Evolutionary conservation across 306 rosid species (phyloP), one percentile per base, ranked within the genome.

Genomic region (Cucurbita ficifolia): DNA sequence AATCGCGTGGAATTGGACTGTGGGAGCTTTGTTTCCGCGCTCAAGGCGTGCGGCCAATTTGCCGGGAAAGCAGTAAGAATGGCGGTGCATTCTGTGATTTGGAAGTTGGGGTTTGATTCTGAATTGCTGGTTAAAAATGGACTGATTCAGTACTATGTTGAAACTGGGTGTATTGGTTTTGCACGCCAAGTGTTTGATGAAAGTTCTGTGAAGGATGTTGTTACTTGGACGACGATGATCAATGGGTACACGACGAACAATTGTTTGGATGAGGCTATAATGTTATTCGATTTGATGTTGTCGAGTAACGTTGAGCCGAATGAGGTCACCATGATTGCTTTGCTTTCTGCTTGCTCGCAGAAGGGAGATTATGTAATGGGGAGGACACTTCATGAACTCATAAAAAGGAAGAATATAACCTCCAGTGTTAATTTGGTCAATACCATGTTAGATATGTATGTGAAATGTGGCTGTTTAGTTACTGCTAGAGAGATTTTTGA

Each of bases 151-250:
- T 88, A 76, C 39, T 84, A 86, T 6, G 77, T 83, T 0, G 81
- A 78, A 5, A 73, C 73, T 12, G 88, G 88, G 36, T 79, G 56
- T 57, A 58, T 89, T 78, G 29, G 62, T 2, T 12, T 49, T 75
- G 96, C 97, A 16, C 91, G 88, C 38, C 9, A 77, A 45, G 53
- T 87, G 88, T 85, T 91, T n/a, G 97, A 87, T 36, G 87, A 82
- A 85, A 84, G 83, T 81, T 40, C 67, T 77, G 35, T 65, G 18
- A 87, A 59, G 81, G 97, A 89, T 81, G 97, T 88, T 50, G 80
- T 89, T 79, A 82, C 97, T 76, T 91, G 97, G 97, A 91, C 97
- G 59, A 80, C 88, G 1, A 83, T 91, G 86, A 91, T 89, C 78
- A 89, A 87, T 75, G 96, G 96, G 60, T 86, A 84, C 58, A 82